phyloP scores from a whole-genome alignment of 768 basidiomycete genomes.

The Sutorius australiensis region DNA sequence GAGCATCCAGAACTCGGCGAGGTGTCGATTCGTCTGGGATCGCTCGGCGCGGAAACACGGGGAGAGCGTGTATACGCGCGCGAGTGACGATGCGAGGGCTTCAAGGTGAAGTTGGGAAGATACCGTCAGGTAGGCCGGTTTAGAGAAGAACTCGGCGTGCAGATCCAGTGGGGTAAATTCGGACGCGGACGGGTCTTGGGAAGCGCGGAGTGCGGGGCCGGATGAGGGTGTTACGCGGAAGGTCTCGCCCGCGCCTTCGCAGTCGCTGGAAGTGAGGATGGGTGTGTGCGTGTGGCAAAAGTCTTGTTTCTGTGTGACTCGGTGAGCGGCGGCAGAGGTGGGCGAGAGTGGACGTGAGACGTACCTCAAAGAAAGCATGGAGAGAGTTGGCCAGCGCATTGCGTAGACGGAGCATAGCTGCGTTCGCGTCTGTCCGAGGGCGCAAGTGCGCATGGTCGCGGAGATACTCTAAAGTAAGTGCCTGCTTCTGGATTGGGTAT shows the following conservation, averaged over 20 bases:
- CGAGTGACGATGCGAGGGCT: constrained; percentile 69
- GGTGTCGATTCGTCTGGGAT: constrained; percentile 83
- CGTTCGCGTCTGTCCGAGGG: constrained; percentile 66
- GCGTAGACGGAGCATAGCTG: constrained; percentile 73
- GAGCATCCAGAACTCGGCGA: constrained; percentile 99
- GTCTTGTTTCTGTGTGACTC: constrained; percentile 54
- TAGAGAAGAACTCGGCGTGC: constrained; percentile 62
- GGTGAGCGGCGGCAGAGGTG: constrained; percentile 15
- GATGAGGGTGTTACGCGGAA: constrained; percentile 60
- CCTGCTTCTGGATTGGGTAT: constrained; percentile 92
- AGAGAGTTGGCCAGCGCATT: constrained; percentile 54
- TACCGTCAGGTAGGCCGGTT: constrained; percentile 83
- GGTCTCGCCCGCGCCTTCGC: constrained; percentile 94
- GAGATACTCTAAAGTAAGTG: constrained; percentile 72
- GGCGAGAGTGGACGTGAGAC: constrained; percentile 17
- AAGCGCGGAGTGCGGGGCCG: neutral
- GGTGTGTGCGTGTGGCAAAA: constrained; percentile 83
- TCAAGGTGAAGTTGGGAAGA: constrained; percentile 97
- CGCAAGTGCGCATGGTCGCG: constrained; percentile 88
- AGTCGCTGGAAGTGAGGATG: constrained; percentile 85
- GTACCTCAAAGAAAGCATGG: constrained; percentile 69
- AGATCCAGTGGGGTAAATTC: neutral
- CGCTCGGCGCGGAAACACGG: constrained; percentile 95
- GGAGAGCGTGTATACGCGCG: constrained; percentile 86
- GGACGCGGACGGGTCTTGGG: constrained; percentile 1